phyloP scores from a whole-genome alignment of 108 stramenopile genomes.

The Craspedostauros australis region DNA sequence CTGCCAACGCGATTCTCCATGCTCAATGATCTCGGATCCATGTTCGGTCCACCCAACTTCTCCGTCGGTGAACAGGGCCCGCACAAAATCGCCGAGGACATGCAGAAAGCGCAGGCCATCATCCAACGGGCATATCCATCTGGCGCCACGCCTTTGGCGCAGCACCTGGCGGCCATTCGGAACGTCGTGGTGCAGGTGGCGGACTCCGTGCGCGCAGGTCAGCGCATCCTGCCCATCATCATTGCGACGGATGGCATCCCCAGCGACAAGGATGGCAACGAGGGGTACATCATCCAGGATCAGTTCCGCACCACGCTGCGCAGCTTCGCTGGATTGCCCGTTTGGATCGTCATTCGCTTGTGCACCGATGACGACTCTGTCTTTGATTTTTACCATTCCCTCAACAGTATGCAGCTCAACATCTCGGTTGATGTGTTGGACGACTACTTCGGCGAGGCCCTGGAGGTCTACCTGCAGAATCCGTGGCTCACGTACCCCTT shows the following conservation, averaged over 20 bases:
- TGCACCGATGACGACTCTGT: conserved; percentile 65
- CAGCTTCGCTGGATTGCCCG: conserved; percentile 4
- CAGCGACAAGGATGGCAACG: conserved; percentile 57
- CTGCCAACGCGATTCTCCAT: conserved; percentile 62
- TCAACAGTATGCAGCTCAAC: conserved; percentile 50
- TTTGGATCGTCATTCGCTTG: conserved; percentile 58
- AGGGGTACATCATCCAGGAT: not conserved
- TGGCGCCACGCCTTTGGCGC: conserved; percentile 57
- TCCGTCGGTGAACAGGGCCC: conserved; percentile 44
- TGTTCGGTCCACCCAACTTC: conserved; percentile 34
- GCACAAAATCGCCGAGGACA: conserved; percentile 18
- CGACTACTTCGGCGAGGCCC: conserved; percentile 63
- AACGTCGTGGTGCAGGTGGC: too few relatives aligned
- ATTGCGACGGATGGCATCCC: conserved; percentile 80
- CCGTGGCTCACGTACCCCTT: conserved; percentile 67
- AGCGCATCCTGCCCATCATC: conserved; percentile 35
- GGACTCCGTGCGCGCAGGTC: too few relatives aligned
- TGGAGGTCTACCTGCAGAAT: conserved; percentile 56
- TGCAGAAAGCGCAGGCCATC: conserved; percentile 21
- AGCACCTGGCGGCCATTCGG: conserved; percentile 44
- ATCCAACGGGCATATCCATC: conserved; percentile 29
- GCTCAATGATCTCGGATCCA: conserved; percentile 45
- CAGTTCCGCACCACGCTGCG: not conserved
- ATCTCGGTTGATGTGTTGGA: conserved; percentile 66
- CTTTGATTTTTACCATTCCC: conserved; percentile 42